Conservation (phyloP, 768 basidiomycete species). For the Botryobasidium botryosum region DNA sequence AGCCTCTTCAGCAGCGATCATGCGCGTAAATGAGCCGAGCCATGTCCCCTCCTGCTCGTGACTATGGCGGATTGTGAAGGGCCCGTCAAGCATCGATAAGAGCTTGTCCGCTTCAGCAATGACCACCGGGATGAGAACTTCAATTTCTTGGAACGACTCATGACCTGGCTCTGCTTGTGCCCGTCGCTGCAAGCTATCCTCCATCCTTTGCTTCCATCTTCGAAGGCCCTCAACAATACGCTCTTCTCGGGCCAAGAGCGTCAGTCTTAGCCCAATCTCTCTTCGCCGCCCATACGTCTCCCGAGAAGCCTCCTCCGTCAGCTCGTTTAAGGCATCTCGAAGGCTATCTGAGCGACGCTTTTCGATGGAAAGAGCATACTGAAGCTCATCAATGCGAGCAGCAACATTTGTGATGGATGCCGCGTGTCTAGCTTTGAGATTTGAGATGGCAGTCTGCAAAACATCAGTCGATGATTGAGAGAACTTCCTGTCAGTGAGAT, state of each 20-base stretch:
- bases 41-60: not conserved
- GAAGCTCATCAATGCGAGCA: constrained; percentile 29
- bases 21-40: constrained; percentile 34
- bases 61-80: not conserved
- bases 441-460: constrained; percentile 41
- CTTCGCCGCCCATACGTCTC: constrained; percentile 57
- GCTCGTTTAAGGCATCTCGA: constrained; percentile 46
- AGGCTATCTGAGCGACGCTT: constrained; percentile 30
- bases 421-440: constrained; percentile 42
- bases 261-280: constrained; percentile 49
- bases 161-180: not conserved
- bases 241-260: constrained; percentile 49
- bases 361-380: constrained; percentile 29
- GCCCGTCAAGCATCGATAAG: not conserved
- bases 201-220: constrained; percentile 37
- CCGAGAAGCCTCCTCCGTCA: constrained; percentile 50
- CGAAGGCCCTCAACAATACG: constrained; percentile 34
- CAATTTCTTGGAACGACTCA: not conserved
- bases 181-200: constrained; percentile 23
- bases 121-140: not conserved
- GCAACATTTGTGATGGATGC: constrained; percentile 43
- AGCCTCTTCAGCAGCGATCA: constrained; percentile 32
- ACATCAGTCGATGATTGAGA: constrained; percentile 56
- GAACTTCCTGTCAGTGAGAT: constrained; percentile 42
- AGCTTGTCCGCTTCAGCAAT: not conserved